Percentiles rank a stretch among this genome's conserved stretches.
phyloP scores from a whole-genome alignment of 108 stramenopile species.

The Epithemia pelagica region DNA sequence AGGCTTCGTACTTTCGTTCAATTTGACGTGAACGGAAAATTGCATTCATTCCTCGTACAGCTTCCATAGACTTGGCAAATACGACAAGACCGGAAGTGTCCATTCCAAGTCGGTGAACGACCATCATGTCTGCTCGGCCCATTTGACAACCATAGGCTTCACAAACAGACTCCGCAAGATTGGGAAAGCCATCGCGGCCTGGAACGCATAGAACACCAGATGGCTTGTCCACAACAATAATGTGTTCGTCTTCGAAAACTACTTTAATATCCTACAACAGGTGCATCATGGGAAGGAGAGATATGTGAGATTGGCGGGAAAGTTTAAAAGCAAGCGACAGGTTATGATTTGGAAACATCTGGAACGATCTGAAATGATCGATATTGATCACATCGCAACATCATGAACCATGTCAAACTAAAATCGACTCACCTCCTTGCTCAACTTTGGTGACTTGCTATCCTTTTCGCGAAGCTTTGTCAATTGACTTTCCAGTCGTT shows the following conservation, averaged over 20 bases:
- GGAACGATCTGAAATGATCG: background rate
- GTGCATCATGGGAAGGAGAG: conserved; percentile 1
- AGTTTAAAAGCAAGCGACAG: background rate
- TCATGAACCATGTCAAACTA: too few relatives aligned
- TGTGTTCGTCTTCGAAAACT: conserved; percentile 75
- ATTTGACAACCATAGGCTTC: conserved; percentile 49
- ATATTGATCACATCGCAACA: too few relatives aligned
- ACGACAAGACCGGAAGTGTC: conserved; percentile 81
- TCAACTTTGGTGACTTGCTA: conserved; percentile 44
- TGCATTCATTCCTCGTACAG: conserved; percentile 57
- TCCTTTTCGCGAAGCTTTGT: conserved; percentile 59
- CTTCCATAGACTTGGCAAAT: conserved; percentile 56
- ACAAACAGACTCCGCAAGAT: conserved; percentile 57
- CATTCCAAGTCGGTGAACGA: conserved; percentile 80
- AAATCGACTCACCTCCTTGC: conserved; percentile 73
- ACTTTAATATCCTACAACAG: conserved; percentile 77
- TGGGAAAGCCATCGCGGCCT: conserved; percentile 47
- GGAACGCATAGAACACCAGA: conserved; percentile 72
- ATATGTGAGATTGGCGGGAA: background rate
- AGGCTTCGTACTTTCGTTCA: conserved; percentile 67
- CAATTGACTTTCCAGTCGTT: conserved; percentile 40
- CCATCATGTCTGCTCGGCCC: conserved; percentile 72
- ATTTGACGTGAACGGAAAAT: conserved; percentile 67
- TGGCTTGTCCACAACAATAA: conserved; percentile 79
- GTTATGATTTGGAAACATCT: background rate